phyloP scores from a whole-genome alignment of 2,329 filamentous ascomycete species.

The Stromatinia cepivora region DNA sequence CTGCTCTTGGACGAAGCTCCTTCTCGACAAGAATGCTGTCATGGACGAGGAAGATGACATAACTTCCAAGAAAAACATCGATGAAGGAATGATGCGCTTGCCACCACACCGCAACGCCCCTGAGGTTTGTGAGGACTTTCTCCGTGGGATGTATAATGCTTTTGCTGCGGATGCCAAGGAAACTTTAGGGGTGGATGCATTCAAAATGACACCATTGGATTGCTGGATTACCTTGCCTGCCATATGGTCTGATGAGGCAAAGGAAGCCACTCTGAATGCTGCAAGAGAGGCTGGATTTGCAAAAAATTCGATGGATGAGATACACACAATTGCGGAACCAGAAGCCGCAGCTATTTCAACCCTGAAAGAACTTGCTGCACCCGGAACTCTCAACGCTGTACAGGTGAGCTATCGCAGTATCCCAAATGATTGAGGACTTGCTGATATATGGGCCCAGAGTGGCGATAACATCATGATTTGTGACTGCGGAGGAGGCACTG shows the following conservation, averaged over 20 bases:
- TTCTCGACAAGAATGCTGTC: slow-evolving; percentile 32
- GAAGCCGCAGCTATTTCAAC: slow-evolving; percentile 35
- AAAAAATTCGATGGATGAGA: slow-evolving; percentile 22
- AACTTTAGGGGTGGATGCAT: slow-evolving; percentile 2
- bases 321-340: slow-evolving; percentile 35
- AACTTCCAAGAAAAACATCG: slow-evolving; percentile 19
- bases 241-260: slow-evolving; percentile 35
- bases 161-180: slow-evolving; percentile 14
- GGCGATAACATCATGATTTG: neutral
- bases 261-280: slow-evolving; percentile 31
- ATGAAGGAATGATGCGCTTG: slow-evolving; percentile 27
- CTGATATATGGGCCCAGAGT: neutral
- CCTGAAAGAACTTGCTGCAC: slow-evolving; percentile 25
- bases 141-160: slow-evolving; percentile 27
- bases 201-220: slow-evolving; percentile 29
- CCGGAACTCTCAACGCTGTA: slow-evolving; percentile 23
- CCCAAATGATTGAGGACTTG: neutral
- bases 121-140: slow-evolving; percentile 33
- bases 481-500: slow-evolving; percentile 11
- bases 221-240: slow-evolving; percentile 35
- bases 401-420: slow-evolving; percentile 21
- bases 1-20: slow-evolving; percentile 37
- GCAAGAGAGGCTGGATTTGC: slow-evolving; percentile 32
- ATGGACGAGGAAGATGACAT: slow-evolving; percentile 26
- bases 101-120: slow-evolving; percentile 24